Evolutionary conservation across 805 yeast species (phyloP).

Genomic region (Candida ortonii): DNA sequence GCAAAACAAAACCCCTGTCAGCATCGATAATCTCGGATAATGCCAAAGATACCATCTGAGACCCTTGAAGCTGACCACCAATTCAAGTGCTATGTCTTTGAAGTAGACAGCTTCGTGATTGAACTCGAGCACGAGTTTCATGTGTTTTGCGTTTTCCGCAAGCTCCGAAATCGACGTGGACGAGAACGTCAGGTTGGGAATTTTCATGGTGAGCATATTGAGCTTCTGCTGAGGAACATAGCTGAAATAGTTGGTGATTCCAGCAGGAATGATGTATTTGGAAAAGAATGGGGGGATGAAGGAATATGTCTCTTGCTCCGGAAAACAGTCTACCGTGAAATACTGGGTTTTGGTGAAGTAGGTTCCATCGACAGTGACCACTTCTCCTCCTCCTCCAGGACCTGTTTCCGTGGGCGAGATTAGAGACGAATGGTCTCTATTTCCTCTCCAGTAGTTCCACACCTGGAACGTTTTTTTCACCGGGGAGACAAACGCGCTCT

Average conservation of each 20-base stretch:
- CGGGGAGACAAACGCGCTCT: not conserved
- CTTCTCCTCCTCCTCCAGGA: slow-evolving; percentile 16
- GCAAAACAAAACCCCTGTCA: slow-evolving; percentile 37
- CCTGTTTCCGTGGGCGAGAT: too few species aligned
- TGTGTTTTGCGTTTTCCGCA: slow-evolving; percentile 11
- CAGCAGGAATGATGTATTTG: slow-evolving; percentile 16
- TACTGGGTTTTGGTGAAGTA: slow-evolving; percentile 19
- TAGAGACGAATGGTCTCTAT: slow-evolving; percentile 2
- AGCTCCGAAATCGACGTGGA: slow-evolving; percentile 3
- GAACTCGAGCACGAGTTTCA: slow-evolving; percentile 25
- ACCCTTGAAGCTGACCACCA: slow-evolving; percentile 41
- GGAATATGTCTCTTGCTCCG: slow-evolving; percentile 5
- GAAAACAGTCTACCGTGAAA: slow-evolving; percentile 12
- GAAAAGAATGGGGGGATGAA: slow-evolving; percentile 17
- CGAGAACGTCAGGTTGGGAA: slow-evolving; percentile 9
- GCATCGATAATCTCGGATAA: slow-evolving; percentile 33
- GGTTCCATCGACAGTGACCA: slow-evolving; percentile 13
- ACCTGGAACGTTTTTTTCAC: slow-evolving; percentile 3
- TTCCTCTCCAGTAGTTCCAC: slow-evolving; percentile 11
- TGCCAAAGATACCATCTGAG: slow-evolving; percentile 39
- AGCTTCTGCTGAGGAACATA: slow-evolving; percentile 8
- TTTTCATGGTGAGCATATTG: slow-evolving; percentile 8
- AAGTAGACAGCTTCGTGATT: slow-evolving; percentile 17
- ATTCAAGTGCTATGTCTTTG: slow-evolving; percentile 16
- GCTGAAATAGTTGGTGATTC: slow-evolving; percentile 6